These are phyloP conservation scores for Cryptomeria japonica DNA, from an alignment of 75 land plant species.

Conservation along the genomic window DNA sequence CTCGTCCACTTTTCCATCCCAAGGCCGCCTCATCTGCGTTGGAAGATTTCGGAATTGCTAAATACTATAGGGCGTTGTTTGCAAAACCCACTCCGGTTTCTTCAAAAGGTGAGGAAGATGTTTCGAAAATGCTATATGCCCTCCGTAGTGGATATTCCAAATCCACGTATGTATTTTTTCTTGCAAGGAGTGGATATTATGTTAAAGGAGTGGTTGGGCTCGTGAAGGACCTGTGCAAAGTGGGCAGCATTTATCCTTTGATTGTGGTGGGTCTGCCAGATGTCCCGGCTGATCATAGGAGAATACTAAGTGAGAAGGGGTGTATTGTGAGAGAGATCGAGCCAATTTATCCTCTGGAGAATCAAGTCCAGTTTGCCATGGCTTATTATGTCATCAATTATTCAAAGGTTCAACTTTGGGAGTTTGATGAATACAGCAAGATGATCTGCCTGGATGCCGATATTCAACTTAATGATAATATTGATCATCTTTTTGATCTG, in stretches of 20 bases:
- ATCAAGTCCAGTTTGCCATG: constrained; percentile 61
- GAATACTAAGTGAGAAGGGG: constrained; percentile 37
- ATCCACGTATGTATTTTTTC: constrained; percentile 62
- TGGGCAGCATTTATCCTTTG: constrained; percentile 24
- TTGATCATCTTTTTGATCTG: too few species aligned
- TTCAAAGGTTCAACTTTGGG: constrained; percentile 82
- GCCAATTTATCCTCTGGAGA: constrained; percentile 69
- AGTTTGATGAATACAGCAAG: background rate
- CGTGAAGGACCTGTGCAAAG: constrained; percentile 45
- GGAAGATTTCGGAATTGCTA: too few species aligned
- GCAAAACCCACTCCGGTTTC: too few species aligned
- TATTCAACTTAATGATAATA: too few species aligned
- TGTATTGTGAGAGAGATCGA: constrained; percentile 54
- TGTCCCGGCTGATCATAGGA: constrained; percentile 56
- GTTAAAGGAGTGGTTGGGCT: constrained; percentile 61
- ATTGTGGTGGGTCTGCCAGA: constrained; percentile 48
- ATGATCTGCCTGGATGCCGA: too few species aligned
- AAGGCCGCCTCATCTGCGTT: too few species aligned
- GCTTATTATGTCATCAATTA: constrained; percentile 80
- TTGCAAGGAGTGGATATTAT: constrained; percentile 72
- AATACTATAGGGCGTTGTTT: too few species aligned
- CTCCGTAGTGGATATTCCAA: background rate
- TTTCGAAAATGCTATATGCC: too few species aligned
- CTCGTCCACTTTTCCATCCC: too few species aligned
- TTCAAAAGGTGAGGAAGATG: too few species aligned